Evolutionary conservation across 2,329 filamentous ascomycete species (phyloP).

Genomic region (Ophiostoma populinum): DNA sequence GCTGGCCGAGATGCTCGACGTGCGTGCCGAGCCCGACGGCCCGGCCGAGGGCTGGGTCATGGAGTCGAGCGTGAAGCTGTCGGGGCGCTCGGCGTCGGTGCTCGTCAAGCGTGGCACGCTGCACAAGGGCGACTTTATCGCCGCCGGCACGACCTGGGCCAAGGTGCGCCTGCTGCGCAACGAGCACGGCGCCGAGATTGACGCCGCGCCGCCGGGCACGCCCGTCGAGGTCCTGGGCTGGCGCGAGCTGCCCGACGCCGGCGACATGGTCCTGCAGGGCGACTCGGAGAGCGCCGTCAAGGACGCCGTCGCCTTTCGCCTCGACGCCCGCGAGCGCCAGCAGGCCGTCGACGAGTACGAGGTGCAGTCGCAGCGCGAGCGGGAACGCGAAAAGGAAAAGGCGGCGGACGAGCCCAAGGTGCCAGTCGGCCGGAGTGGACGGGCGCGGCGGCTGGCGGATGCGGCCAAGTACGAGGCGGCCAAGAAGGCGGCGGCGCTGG

Average conservation of each 20-base stretch:
- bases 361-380: conserved; percentile 45
- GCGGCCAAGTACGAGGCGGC: conserved; percentile 16
- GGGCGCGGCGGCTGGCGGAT: neutral
- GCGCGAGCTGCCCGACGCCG: conserved; percentile 66
- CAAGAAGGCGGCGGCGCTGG: conserved; percentile 21
- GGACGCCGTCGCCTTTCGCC: conserved; percentile 58
- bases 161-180: conserved; percentile 72
- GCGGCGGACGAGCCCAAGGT: too few relatives aligned
- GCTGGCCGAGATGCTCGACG: conserved; percentile 77
- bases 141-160: conserved; percentile 78
- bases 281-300: conserved; percentile 59
- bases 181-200: conserved; percentile 58
- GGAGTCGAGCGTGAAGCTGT: conserved; percentile 73
- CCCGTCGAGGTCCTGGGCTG: conserved; percentile 93
- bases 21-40: conserved; percentile 61
- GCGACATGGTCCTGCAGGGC: conserved; percentile 75
- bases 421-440: too few relatives aligned
- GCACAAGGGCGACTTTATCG: conserved; percentile 61
- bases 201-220: conserved; percentile 66
- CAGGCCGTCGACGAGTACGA: conserved; percentile 71
- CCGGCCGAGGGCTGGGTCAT: conserved; percentile 85
- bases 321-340: conserved; percentile 52
- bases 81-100: conserved; percentile 74
- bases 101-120: conserved; percentile 80
- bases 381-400: conserved; percentile 20